A percentile compares a stretch with the other conserved stretches of the same genome.
Conservation (phyloP, 1,284 basidiomycete genomes). For the Rhodofomes roseus region DNA sequence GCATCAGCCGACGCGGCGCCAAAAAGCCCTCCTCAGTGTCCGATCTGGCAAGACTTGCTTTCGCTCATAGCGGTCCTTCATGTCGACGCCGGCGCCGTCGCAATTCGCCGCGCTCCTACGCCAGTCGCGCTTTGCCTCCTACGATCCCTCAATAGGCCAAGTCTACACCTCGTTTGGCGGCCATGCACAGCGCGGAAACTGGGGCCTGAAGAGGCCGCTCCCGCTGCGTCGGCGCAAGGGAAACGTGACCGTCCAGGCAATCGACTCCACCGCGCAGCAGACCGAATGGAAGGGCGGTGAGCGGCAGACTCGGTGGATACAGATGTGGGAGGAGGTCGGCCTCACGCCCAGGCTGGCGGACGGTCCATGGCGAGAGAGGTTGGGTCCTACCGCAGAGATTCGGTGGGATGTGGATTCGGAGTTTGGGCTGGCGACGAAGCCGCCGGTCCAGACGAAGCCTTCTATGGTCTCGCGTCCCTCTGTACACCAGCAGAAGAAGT, state of each 20-base stretch:
- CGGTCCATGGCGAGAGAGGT: constrained; percentile 32
- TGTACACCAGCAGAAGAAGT: too few relatives aligned
- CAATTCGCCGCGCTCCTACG: constrained; percentile 70
- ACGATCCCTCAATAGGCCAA: constrained; percentile 69
- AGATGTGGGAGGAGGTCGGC: constrained; percentile 63
- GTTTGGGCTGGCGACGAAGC: constrained; percentile 26
- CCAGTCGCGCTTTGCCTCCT: constrained; percentile 73
- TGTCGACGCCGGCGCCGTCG: constrained; percentile 43
- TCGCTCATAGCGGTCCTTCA: constrained; percentile 17
- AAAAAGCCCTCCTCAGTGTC: too few relatives aligned
- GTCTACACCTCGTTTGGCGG: constrained; percentile 67
- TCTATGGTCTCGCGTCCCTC: too few relatives aligned
- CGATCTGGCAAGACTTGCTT: too few relatives aligned
- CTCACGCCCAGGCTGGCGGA: constrained; percentile 31
- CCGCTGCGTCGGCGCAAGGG: constrained; percentile 54
- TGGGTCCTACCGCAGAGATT: constrained; percentile 27
- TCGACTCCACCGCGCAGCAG: constrained; percentile 70
- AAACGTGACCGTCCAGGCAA: constrained; percentile 52
- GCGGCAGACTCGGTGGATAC: constrained; percentile 57
- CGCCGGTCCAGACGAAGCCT: too few relatives aligned
- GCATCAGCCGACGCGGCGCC: too few relatives aligned
- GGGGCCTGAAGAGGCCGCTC: constrained; percentile 76
- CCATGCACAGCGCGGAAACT: constrained; percentile 69
- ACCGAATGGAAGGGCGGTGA: constrained; percentile 72
- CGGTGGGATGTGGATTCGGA: constrained; percentile 50